These are phyloP conservation scores for Deakozyma indianensis DNA, from an alignment of 805 yeast species.

Conservation along the genomic window DNA sequence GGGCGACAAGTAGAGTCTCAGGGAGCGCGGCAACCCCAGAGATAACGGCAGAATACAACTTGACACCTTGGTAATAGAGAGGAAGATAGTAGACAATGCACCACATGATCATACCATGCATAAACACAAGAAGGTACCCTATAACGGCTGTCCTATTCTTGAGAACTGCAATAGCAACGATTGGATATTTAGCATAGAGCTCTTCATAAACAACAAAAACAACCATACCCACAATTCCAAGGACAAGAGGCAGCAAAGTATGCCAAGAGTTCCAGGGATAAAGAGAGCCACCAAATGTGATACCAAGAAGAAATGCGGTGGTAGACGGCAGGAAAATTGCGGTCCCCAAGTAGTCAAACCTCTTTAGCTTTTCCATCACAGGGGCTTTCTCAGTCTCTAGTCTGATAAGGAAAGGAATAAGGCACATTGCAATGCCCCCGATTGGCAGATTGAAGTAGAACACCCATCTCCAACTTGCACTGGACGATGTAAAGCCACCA, in stretches of 20 bases:
- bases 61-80: conserved; percentile 34
- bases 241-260: conserved; percentile 27
- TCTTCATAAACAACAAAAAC: conserved; percentile 35
- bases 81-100: conserved; percentile 19
- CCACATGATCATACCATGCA: conserved; percentile 23
- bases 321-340: conserved; percentile 32
- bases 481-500: conserved; percentile 36
- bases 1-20: conserved; percentile 24
- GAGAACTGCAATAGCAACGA: conserved; percentile 29
- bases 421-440: conserved; percentile 20
- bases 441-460: conserved; percentile 36
- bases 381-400: conserved; percentile 28
- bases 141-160: conserved; percentile 22
- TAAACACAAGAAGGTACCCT: conserved; percentile 23
- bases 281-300: conserved; percentile 39
- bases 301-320: conserved; percentile 33
- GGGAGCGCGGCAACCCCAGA: conserved; percentile 32
- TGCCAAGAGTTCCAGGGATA: conserved; percentile 40
- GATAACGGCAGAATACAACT: conserved; percentile 26
- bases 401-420: conserved; percentile 13
- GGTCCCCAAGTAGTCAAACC: conserved; percentile 41
- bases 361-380: conserved; percentile 26
- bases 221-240: conserved; percentile 30
- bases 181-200: conserved; percentile 26
- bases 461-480: conserved; percentile 38